Evolutionary conservation across 2,329 filamentous ascomycete genomes (phyloP), one percentile per base, ranked within the genome.

Genomic region (Epicoccum sorghinum): DNA sequence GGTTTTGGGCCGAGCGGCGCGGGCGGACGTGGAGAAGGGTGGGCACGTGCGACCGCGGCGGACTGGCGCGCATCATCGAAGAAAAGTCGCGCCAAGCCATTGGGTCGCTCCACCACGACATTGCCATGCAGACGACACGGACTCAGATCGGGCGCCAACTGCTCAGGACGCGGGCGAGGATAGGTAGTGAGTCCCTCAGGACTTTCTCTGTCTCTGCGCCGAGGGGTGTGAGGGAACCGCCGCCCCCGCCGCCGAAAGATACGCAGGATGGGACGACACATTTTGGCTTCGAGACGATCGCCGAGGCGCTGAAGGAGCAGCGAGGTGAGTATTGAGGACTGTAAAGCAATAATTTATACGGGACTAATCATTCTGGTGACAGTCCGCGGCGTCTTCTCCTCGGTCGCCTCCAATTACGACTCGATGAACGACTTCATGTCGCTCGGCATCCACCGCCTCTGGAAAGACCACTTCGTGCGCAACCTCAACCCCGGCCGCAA

Each of bases 401-500:
- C 89, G 63, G 95, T 99, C 36, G 95, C 95, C 64, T 87, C 90
- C 59, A 91, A 89, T 14, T 99, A 99, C 78, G 95, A 99, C 77
- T 89, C 88, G 59, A 99, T 99, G 95, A 99, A 99, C 79, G 95
- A 99, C 75, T 84, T 98, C 64, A 99, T 99, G 95, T 98, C 95
- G 7, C 85, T 99, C 42, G 95, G 95, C 50, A 93, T 96, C 78
- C 95, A 99, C 76, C 89, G 95, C 38, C 80, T 99, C 33, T 99
- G 95, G 95, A 99, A 90, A 80, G 93, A 98, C 77, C 88, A 96
- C 78, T 99, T 98, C 75, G 93, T 99, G 40, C 88, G 90, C 63
- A 89, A 88, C 30, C 85, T 99, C 29, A 95, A 97, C 74, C 93
- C 95, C 0, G 93, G 93, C 61, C 83, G 79, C 1, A 78, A 79